Base-by-base conservation (phyloP, 805 yeast species). In the Ogataea wickerhamii region DNA sequence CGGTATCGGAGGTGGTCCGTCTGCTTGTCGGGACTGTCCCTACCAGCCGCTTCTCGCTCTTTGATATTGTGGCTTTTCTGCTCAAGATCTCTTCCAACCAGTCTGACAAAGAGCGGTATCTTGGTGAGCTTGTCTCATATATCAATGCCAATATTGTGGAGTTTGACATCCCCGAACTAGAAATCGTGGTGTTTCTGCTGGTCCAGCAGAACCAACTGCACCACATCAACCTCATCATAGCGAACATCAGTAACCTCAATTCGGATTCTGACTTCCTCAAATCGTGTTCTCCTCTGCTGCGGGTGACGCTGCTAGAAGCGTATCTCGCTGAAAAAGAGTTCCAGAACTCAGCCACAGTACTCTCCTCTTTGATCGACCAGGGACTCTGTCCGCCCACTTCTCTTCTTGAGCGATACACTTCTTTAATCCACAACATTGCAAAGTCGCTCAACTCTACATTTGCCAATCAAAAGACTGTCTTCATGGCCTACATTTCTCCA, bases 401-500 rank as follows among this genome's bases (percentile, higher is more conserved):
- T 5, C n/a, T 35, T 2, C 20, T 52, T 4, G 40, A 43, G 10
- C 26, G 39, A 1, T 58, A 58, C 24, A 17, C 52, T 8, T 12
- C 23, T 8, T 28, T 55, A 12, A 37, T 54, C 1, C 34, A 45
- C 4, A 19, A 33, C 1, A 34, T 42, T 6, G 48, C 55, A 16
- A 13, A 22, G 2, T 34, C 47, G 3, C 33, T 56, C 13, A 33
- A 52, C 23, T 37, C 53, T 1, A 33, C 38, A 4, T 37, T 37
- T 18, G 35, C 32, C 5, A 48, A 51, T 22, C 47, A 49, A 24
- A 47, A 37, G 30, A 24, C 52, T 27, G 35, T 59, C 6, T 59
- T 57, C 38, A 56, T 50, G 37, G 49, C 52, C 7, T 48, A 52
- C 22, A 34, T 55, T 1, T 19, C 34, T 6, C 47, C 52, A n/a